These are phyloP conservation scores for Phytophthora nicotianae DNA, from an alignment of 352 stramenopile species.

Conservation along the genomic window DNA sequence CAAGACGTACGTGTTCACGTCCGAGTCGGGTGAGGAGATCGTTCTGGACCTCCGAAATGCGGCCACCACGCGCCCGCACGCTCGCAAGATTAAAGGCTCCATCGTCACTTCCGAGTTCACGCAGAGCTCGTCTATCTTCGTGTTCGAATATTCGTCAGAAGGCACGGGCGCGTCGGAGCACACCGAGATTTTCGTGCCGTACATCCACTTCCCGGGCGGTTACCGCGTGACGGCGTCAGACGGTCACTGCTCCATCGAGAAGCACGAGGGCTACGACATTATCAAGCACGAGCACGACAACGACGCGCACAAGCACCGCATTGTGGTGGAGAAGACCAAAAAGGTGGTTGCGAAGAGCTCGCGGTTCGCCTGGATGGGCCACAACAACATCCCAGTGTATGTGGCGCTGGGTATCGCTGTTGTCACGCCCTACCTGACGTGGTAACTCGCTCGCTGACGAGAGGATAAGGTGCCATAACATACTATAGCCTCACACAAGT, in stretches of 20 bases:
- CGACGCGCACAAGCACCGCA: conserved; percentile 34
- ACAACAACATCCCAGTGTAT: conserved; percentile 41
- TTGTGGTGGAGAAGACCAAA: conserved; percentile 38
- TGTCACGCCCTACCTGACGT: conserved; percentile 25
- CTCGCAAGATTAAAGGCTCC: conserved; percentile 65
- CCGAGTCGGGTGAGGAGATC: conserved; percentile 28
- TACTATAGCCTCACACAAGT: conserved; percentile 5
- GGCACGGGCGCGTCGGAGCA: background rate
- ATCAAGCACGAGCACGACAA: conserved; percentile 43
- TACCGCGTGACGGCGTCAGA: conserved; percentile 44
- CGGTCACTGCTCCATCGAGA: conserved; percentile 41
- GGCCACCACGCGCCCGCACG: conserved; percentile 49
- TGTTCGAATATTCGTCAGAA: conserved; percentile 54
- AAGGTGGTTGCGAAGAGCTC: conserved; percentile 13
- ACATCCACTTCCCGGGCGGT: conserved; percentile 36
- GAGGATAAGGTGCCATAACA: conserved; percentile 5
- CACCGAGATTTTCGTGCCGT: conserved; percentile 44
- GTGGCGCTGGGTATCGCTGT: conserved; percentile 32
- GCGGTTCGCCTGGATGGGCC: conserved; percentile 18
- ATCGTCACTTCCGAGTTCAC: conserved; percentile 58
- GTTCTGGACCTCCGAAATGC: conserved; percentile 30
- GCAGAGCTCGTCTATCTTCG: conserved; percentile 52
- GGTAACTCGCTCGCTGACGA: conserved; percentile 3
- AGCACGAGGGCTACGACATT: conserved; percentile 57
- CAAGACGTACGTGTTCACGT: conserved; percentile 34